Evolutionary conservation across 139 green algal genomes (phyloP).

Genomic region (Tetradesmus obliquus): DNA sequence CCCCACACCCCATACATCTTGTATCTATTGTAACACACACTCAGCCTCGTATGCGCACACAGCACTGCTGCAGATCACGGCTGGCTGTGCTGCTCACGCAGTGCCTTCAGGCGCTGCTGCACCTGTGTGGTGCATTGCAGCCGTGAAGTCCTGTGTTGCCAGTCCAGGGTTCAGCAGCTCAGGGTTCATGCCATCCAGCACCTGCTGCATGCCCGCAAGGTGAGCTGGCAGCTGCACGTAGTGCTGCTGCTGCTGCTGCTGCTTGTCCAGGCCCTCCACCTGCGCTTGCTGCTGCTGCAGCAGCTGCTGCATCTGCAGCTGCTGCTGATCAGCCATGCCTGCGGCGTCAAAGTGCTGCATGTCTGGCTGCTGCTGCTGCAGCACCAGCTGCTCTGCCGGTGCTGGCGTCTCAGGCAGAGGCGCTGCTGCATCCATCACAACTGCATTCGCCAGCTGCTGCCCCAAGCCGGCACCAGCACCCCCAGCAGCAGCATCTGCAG

Average conservation of each 20-base stretch:
- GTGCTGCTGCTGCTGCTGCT: constrained; percentile 15
- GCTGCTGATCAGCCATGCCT: constrained; percentile 5
- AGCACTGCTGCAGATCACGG: too few species aligned
- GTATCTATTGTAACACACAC: too few species aligned
- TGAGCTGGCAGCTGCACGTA: constrained; percentile 25
- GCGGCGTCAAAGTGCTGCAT: background rate
- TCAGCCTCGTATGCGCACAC: too few species aligned
- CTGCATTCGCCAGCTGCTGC: background rate
- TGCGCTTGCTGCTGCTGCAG: constrained; percentile 13
- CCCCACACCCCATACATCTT: too few species aligned
- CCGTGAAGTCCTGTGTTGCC: constrained; percentile 30
- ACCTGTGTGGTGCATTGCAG: background rate
- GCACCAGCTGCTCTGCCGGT: background rate
- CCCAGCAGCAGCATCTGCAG: background rate
- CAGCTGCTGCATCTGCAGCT: background rate
- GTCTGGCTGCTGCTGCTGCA: constrained; percentile 17
- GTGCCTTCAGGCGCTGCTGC: constrained; percentile 11
- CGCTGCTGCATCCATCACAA: constrained; percentile 19
- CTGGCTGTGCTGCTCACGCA: background rate
- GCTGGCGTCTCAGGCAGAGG: background rate
- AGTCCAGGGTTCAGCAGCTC: background rate
- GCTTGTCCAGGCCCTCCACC: constrained; percentile 1
- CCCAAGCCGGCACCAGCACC: background rate
- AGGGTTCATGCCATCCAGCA: constrained; percentile 14
- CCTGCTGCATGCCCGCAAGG: constrained; percentile 28